Conservation (phyloP, 345 rosid species). For the Conringia planisiliqua region DNA sequence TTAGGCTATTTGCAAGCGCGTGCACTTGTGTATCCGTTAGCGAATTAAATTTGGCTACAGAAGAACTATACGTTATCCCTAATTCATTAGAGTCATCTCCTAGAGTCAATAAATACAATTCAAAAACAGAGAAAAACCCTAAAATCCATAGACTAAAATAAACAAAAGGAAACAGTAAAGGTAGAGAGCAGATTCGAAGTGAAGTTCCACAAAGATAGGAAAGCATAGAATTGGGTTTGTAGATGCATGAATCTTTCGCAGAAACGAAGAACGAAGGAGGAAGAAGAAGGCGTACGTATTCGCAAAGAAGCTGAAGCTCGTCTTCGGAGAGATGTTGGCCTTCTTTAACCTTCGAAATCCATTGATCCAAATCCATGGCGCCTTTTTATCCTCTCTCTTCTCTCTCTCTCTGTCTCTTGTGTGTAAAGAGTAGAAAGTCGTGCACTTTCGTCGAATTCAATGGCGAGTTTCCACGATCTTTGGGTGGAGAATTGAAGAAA, state of each 20-base stretch:
- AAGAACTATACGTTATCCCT: neutral
- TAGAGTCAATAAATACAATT: neutral
- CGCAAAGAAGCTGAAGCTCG: slow-evolving; percentile 99
- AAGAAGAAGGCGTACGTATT: slow-evolving; percentile 49
- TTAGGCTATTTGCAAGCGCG: neutral
- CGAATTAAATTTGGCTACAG: slow-evolving; percentile 8
- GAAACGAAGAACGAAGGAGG: neutral
- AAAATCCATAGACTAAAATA: neutral
- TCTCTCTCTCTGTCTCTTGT: neutral
- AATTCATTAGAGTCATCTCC: neutral
- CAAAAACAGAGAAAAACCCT: slow-evolving; percentile 7
- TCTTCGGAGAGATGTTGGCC: slow-evolving; percentile 90
- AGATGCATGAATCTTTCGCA: neutral
- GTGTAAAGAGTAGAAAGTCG: neutral
- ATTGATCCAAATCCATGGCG: slow-evolving; percentile 96
- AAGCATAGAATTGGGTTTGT: neutral
- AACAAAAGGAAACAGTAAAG: neutral
- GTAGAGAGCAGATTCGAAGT: slow-evolving; percentile 16
- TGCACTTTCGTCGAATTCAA: neutral
- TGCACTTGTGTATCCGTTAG: neutral
- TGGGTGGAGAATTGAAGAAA: slow-evolving; percentile 3
- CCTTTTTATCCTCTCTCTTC: neutral
- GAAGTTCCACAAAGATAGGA: slow-evolving; percentile 3
- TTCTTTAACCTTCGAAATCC: slow-evolving; percentile 95
- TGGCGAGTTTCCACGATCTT: slow-evolving; percentile 11